Evolutionary conservation across 2,329 filamentous ascomycete genomes (phyloP).

Genomic region (Plenodomus biglobosus): DNA sequence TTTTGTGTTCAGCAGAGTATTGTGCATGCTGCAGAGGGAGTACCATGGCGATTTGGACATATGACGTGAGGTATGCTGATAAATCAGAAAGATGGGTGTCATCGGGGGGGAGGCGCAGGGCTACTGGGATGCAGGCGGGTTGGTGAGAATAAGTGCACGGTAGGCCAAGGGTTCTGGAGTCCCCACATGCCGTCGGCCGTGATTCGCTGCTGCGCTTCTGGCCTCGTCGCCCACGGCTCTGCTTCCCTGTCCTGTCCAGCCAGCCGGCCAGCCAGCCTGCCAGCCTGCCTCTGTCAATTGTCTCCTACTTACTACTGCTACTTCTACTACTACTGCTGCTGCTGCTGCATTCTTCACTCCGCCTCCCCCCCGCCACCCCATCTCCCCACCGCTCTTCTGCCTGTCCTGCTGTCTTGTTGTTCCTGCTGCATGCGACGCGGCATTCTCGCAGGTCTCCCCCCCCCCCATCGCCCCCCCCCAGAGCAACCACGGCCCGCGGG

Average conservation of each 20-base stretch:
- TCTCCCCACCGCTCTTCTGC: too few species aligned
- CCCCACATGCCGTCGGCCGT: slow-evolving; percentile 19
- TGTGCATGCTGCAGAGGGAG: too few species aligned
- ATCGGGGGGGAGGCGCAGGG: slow-evolving; percentile 20
- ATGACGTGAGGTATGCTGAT: slow-evolving; percentile 33
- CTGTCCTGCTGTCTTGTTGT: too few species aligned
- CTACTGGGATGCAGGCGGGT: too few species aligned
- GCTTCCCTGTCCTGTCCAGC: slow-evolving; percentile 8
- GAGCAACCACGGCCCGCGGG: background rate
- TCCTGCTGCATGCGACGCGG: too few species aligned
- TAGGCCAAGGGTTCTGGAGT: slow-evolving; percentile 4
- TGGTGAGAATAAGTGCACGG: too few species aligned
- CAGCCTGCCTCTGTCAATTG: too few species aligned
- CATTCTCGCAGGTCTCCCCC: too few species aligned
- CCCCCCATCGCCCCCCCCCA: background rate
- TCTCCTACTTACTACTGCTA: background rate
- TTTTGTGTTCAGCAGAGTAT: too few species aligned
- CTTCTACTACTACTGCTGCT: too few species aligned
- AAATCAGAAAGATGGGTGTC: slow-evolving; percentile 26
- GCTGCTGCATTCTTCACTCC: too few species aligned
- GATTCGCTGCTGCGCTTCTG: slow-evolving; percentile 26
- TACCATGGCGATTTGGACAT: too few species aligned
- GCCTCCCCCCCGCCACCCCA: background rate
- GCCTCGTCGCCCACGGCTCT: slow-evolving; percentile 19
- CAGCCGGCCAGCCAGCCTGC: background rate